These are phyloP conservation scores for Suillus hirtellus DNA, from an alignment of 768 basidiomycete genomes.

Conservation along the genomic window DNA sequence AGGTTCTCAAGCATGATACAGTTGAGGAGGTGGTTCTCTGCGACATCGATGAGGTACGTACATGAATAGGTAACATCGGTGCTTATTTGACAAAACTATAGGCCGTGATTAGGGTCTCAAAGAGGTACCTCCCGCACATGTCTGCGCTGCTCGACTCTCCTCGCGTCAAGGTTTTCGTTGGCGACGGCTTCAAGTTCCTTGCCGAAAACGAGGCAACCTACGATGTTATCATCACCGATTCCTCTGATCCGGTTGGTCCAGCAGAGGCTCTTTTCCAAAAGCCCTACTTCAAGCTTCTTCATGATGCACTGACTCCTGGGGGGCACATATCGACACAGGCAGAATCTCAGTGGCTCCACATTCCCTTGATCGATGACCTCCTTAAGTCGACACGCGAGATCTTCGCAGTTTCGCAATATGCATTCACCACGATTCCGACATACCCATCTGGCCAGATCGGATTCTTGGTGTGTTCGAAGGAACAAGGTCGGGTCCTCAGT, in stretches of 20 bases:
- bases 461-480: constrained; percentile 87
- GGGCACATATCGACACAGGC: constrained; percentile 96
- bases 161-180: constrained; percentile 82
- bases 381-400: constrained; percentile 64
- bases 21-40: constrained; percentile 93
- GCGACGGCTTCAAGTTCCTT: constrained; percentile 97
- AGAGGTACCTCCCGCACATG: constrained; percentile 93
- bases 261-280: constrained; percentile 94
- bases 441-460: constrained; percentile 99
- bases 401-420: constrained; percentile 86
- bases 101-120: constrained; percentile 95
- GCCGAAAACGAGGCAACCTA: constrained; percentile 83
- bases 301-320: constrained; percentile 85
- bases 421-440: constrained; percentile 94
- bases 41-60: constrained; percentile 90
- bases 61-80: background rate
- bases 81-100: constrained; percentile 27
- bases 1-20: constrained; percentile 90
- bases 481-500: constrained; percentile 63
- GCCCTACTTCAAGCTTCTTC: constrained; percentile 93
- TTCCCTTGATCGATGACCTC: constrained; percentile 80
- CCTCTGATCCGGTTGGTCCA: constrained; percentile 96
- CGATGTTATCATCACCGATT: constrained; percentile 99
- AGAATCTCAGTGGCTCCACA: constrained; percentile 94
- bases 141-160: constrained; percentile 76